Evolutionary conservation across 2,329 filamentous ascomycete genomes (phyloP).

Genomic region (Hymenoscyphus occultus): DNA sequence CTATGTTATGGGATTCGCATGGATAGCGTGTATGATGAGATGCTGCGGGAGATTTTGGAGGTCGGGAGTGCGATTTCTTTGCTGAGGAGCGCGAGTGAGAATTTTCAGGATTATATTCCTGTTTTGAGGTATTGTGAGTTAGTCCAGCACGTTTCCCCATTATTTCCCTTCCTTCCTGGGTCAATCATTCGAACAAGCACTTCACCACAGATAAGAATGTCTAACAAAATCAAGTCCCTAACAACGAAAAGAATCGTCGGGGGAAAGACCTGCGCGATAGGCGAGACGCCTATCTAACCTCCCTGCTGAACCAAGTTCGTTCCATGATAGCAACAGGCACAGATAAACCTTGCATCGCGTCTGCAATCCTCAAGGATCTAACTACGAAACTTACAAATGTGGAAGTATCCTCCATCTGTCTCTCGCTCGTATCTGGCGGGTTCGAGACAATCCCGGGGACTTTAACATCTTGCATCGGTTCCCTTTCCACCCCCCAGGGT

Average conservation of each 20-base stretch:
- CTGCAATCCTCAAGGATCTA: constrained; percentile 52
- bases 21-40: constrained; percentile 50
- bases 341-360: constrained; percentile 53
- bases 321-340: constrained; percentile 50
- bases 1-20: constrained; percentile 55
- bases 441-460: constrained; percentile 55
- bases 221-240: constrained; percentile 36
- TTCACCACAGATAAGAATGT: neutral
- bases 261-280: constrained; percentile 47
- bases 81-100: constrained; percentile 49
- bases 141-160: neutral
- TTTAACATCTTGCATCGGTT: constrained; percentile 50
- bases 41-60: constrained; percentile 51
- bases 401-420: constrained; percentile 52
- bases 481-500: constrained; percentile 46
- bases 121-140: constrained; percentile 43
- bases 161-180: neutral
- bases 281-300: constrained; percentile 49
- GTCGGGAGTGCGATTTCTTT: constrained; percentile 51
- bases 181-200: neutral
- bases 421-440: constrained; percentile 51
- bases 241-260: constrained; percentile 48
- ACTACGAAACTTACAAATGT: constrained; percentile 51
- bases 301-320: constrained; percentile 48
- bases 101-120: constrained; percentile 53